Conservation (phyloP, 179 eudicot species). For the Actinidia arguta region DNA sequence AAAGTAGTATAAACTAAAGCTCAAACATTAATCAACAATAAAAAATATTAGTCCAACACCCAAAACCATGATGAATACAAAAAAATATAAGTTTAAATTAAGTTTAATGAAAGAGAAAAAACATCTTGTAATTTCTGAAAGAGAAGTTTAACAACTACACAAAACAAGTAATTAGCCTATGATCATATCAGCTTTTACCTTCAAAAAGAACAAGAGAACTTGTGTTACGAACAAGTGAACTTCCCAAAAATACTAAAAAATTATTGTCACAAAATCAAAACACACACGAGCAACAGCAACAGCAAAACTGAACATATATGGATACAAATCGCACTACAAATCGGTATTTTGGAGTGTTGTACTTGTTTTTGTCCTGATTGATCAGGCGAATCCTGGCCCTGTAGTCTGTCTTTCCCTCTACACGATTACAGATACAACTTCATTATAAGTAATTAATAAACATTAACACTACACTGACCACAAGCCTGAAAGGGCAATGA, state of each 20-base stretch:
- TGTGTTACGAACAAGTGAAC: background rate
- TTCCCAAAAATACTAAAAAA: background rate
- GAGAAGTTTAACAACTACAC: no score
- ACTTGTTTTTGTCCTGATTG: slow-evolving; percentile 84
- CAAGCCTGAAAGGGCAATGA: background rate
- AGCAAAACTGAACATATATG: slow-evolving; percentile 28
- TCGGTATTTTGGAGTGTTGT: slow-evolving; percentile 83
- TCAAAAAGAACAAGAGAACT: background rate
- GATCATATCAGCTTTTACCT: no score
- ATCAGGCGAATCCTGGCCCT: slow-evolving; percentile 76
- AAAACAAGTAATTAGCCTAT: no score
- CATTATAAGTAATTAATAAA: background rate
- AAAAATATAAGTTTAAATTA: no score
- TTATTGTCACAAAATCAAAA: background rate
- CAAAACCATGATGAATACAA: no score
- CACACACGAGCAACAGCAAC: background rate
- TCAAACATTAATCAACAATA: no score
- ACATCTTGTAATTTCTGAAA: no score
- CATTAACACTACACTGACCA: background rate
- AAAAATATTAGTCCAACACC: no score
- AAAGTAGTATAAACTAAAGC: no score
- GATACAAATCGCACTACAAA: slow-evolving; percentile 83
- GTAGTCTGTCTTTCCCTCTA: slow-evolving; percentile 87
- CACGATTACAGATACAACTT: background rate
- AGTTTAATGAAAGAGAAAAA: no score